Percentiles rank a stretch among this genome's conserved stretches.
phyloP scores from a whole-genome alignment of 2,329 filamentous ascomycete species.

The Diaporthe citri region DNA sequence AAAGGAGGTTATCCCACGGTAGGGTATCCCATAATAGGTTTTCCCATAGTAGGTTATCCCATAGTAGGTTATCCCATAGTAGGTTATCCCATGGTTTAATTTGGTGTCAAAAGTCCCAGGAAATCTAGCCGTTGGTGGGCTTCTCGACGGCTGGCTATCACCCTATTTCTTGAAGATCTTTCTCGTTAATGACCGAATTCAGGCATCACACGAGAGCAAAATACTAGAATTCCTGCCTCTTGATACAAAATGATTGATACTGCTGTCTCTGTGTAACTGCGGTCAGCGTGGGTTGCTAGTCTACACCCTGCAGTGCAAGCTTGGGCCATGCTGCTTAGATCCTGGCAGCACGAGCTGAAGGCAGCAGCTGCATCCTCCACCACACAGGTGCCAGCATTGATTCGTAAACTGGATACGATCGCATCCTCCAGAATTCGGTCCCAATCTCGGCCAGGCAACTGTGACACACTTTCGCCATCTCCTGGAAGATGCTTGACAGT shows the following conservation, averaged over 20 bases:
- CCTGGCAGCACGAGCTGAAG: not conserved
- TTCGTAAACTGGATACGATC: not conserved
- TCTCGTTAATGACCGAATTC: not conserved
- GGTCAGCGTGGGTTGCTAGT: not conserved
- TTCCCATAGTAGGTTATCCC: no score
- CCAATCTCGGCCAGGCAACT: constrained; percentile 18
- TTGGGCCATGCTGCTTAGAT: constrained; percentile 10
- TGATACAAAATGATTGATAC: not conserved
- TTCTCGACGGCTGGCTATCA: not conserved
- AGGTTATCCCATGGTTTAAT: not conserved
- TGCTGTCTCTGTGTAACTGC: not conserved
- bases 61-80: no score
- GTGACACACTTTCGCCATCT: not conserved
- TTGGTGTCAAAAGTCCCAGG: no score
- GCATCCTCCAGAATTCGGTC: not conserved
- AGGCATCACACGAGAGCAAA: not conserved
- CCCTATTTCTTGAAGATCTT: not conserved
- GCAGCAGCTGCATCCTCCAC: constrained; percentile 23
- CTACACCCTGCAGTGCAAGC: not conserved
- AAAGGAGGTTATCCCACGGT: no score
- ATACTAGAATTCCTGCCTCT: not conserved
- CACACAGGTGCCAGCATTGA: not conserved
- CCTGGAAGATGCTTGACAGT: constrained; percentile 4
- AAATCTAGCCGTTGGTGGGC: no score
- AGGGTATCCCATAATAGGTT: no score